phyloP scores from a whole-genome alignment of 495 filamentous ascomycete species.

The Hypoxylon fragiforme region DNA sequence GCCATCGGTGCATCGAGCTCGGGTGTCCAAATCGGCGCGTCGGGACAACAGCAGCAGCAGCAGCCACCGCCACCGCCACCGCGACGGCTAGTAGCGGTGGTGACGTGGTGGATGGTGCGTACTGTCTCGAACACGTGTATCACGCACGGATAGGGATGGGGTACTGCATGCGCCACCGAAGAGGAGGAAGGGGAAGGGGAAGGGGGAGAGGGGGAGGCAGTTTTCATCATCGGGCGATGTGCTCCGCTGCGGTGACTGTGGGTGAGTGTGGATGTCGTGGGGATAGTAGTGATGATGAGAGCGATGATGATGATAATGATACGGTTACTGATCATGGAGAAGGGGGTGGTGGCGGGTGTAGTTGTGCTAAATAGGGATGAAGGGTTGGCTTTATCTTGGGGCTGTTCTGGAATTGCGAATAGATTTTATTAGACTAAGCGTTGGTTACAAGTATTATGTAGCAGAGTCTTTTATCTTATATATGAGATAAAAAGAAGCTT shows the following conservation, averaged over 20 bases:
- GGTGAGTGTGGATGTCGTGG: background rate
- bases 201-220: no score
- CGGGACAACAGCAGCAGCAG: background rate
- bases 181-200: no score
- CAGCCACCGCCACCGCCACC: background rate
- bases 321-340: constrained; percentile 6
- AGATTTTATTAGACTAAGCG: no score
- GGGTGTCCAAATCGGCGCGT: constrained; percentile 3
- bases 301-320: constrained; percentile 7
- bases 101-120: background rate
- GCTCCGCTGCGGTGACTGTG: background rate
- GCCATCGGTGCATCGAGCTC: constrained; percentile 9
- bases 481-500: no score
- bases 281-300: background rate
- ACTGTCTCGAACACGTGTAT: constrained; percentile 9
- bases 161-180: background rate
- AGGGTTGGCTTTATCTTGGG: background rate
- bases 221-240: background rate
- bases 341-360: background rate
- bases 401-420: no score
- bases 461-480: background rate
- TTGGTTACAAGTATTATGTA: no score
- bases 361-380: background rate
- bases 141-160: background rate
- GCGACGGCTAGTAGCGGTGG: background rate